Evolutionary conservation across 257 asterid species (phyloP).

Genomic region (Rehmannia glutinosa): DNA sequence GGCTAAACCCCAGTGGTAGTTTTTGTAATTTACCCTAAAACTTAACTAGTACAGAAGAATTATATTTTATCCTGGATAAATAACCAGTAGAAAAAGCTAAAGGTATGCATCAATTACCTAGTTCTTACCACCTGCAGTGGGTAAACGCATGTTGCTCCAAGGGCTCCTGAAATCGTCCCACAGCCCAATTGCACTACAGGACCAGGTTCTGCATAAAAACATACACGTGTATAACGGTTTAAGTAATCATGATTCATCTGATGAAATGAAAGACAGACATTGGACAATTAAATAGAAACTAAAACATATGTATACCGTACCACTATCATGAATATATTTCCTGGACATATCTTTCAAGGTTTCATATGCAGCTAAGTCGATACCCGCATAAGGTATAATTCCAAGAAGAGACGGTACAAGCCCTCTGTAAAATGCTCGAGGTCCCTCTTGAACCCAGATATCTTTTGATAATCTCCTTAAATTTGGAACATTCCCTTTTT

Average conservation of each 20-base stretch:
- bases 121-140: slow-evolving; percentile 97
- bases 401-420: slow-evolving; percentile 92
- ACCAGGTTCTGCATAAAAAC: slow-evolving; percentile 75
- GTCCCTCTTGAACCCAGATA: slow-evolving; percentile 85
- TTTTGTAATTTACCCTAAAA: no score
- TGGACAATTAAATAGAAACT: background rate
- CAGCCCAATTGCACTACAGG: slow-evolving; percentile 86
- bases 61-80: background rate
- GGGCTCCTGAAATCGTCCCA: slow-evolving; percentile 92
- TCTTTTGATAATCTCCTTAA: slow-evolving; percentile 70
- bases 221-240: slow-evolving; percentile 15
- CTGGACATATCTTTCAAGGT: slow-evolving; percentile 81
- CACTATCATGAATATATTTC: slow-evolving; percentile 66
- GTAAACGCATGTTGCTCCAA: slow-evolving; percentile 90
- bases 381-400: slow-evolving; percentile 92
- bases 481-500: slow-evolving; percentile 63
- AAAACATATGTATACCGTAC: slow-evolving; percentile 37
- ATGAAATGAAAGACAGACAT: background rate
- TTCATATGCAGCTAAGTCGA: slow-evolving; percentile 90
- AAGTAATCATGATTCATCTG: slow-evolving; percentile 4
- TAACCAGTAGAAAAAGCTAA: background rate
- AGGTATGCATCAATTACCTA: slow-evolving; percentile 44
- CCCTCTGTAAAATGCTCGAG: slow-evolving; percentile 93
- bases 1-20: background rate
- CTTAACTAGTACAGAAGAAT: background rate